Percentiles rank a stretch among this genome's conserved stretches.
Evolutionary conservation across 192 early-diverging fungal species (phyloP).

Genomic region (Backusella parvicylindrica): DNA sequence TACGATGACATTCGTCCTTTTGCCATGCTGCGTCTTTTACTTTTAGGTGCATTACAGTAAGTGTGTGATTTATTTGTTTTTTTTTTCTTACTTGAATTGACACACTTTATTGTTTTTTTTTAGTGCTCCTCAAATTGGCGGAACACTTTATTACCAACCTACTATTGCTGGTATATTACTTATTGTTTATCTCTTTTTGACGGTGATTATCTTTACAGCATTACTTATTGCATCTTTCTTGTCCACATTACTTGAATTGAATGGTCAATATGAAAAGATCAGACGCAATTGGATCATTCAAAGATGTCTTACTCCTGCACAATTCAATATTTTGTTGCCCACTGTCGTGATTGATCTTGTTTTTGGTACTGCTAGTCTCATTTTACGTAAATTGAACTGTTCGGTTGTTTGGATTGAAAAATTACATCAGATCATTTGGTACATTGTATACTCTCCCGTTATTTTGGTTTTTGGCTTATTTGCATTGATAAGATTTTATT

Average conservation of each 20-base stretch:
- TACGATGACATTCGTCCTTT: slow-evolving; percentile 20
- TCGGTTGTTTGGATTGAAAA: slow-evolving; percentile 4
- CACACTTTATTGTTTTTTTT: not conserved
- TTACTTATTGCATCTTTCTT: slow-evolving; percentile 29
- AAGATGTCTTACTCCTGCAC: not conserved
- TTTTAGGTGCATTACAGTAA: slow-evolving; percentile 38
- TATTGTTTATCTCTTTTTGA: slow-evolving; percentile 29
- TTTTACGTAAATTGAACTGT: not conserved
- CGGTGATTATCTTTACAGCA: slow-evolving; percentile 7
- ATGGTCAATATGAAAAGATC: not conserved
- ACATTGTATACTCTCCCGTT: slow-evolving; percentile 20
- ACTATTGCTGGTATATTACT: slow-evolving; percentile 17
- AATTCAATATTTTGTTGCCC: not conserved
- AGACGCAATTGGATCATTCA: not conserved
- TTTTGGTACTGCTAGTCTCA: slow-evolving; percentile 3
- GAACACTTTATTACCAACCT: slow-evolving; percentile 29
- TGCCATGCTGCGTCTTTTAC: slow-evolving; percentile 19
- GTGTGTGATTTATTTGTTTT: not conserved
- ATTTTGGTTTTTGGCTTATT: slow-evolving; percentile 11
- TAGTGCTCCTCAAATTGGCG: slow-evolving; percentile 34
- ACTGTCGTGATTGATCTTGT: slow-evolving; percentile 9
- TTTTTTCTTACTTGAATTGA: not conserved
- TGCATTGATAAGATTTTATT: not conserved
- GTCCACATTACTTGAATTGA: slow-evolving; percentile 15
- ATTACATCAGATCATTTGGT: slow-evolving; percentile 19